These are phyloP conservation scores for Lactarius tabidus DNA, from an alignment of 768 basidiomycete species.

Conservation along the genomic window DNA sequence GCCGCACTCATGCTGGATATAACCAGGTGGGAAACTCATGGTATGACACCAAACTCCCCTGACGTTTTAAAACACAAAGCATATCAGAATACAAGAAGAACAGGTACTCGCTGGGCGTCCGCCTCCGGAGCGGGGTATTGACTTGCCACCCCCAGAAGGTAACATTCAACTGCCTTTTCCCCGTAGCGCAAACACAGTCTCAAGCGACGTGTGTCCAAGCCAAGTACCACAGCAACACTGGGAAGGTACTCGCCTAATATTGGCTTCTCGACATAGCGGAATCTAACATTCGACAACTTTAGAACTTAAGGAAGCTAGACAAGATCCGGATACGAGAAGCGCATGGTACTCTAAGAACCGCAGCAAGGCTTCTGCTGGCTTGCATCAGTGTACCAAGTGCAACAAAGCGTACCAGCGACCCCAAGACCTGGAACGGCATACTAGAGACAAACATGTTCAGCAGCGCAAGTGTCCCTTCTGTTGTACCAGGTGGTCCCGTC, in stretches of 20 bases:
- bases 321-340: background rate
- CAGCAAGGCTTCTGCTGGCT: background rate
- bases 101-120: no score
- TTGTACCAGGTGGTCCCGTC: background rate
- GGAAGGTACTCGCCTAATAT: background rate
- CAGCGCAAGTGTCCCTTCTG: slow-evolving; percentile 8
- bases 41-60: background rate
- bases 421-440: slow-evolving; percentile 2
- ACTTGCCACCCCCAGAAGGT: background rate
- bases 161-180: background rate
- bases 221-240: background rate
- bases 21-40: background rate
- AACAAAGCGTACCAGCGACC: background rate
- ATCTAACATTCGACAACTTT: background rate
- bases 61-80: no score
- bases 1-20: background rate
- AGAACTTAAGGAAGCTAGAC: background rate
- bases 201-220: background rate
- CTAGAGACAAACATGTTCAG: background rate
- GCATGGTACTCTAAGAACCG: background rate
- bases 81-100: no score
- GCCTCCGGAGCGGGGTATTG: background rate
- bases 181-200: background rate
- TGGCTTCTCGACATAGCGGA: background rate
- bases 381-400: background rate